Evolutionary conservation across 176 grass and related monocot species (phyloP).

Genomic region (Thalia dealbata): DNA sequence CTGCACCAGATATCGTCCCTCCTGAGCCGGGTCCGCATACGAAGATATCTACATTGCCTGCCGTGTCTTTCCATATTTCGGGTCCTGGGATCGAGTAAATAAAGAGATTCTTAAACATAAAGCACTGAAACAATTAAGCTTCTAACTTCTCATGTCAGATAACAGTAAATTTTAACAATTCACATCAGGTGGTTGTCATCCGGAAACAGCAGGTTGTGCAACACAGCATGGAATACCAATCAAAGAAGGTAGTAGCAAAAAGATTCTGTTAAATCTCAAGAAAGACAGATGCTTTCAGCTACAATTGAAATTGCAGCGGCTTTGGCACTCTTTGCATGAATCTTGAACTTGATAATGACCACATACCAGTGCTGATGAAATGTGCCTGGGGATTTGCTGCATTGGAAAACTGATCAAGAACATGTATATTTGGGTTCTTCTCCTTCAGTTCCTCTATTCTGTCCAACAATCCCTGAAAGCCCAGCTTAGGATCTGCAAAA

Average conservation of each 20-base stretch:
- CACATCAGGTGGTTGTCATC: too few species aligned
- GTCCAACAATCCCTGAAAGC: slow-evolving; percentile 37
- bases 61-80: slow-evolving; percentile 90
- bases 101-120: background rate
- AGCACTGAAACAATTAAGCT: too few species aligned
- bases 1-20: slow-evolving; percentile 66
- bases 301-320: too few species aligned
- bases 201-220: too few species aligned
- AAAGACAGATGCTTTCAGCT: too few species aligned
- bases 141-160: too few species aligned
- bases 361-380: slow-evolving; percentile 58
- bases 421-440: slow-evolving; percentile 42
- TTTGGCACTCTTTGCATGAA: too few species aligned
- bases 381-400: slow-evolving; percentile 64
- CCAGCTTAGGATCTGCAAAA: slow-evolving; percentile 59
- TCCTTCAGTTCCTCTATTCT: slow-evolving; percentile 50
- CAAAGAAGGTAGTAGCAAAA: too few species aligned
- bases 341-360: background rate
- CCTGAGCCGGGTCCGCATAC: slow-evolving; percentile 60
- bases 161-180: too few species aligned
- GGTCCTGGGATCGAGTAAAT: slow-evolving; percentile 35
- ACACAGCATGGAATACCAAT: too few species aligned
- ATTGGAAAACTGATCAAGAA: slow-evolving; percentile 54
- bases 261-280: too few species aligned
- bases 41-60: slow-evolving; percentile 81